Evolutionary conservation across 768 basidiomycete species (phyloP), one percentile per base, ranked within the genome.

Genomic region (Basidioascus undulatus): DNA sequence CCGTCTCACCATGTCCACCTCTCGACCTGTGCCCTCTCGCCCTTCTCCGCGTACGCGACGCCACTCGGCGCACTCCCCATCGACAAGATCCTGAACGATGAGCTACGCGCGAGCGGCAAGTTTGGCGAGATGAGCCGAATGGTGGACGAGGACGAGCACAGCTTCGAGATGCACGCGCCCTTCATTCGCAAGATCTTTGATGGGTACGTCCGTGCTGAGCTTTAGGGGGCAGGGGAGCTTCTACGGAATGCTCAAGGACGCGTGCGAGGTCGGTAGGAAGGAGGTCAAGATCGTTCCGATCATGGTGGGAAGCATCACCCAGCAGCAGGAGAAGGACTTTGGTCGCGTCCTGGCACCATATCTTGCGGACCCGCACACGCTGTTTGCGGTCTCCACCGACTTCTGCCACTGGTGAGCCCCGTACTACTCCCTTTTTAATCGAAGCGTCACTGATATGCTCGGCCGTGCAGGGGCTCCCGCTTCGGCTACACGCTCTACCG

Each of bases 101-200:
- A 79, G 49, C 64, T 89, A 18, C 60, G 62, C 23, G 59, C 57
- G 3, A 78, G 77, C 0, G 71, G 71, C 2, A 59, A 71, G 40
- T 96, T 96, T 49, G 64, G 67, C 28, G 60, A 64, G 9, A 74
- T 98, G 70, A 61, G 60, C 15, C 48, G 65, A 3, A 51, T 60
- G 2, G 72, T 71, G 2, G 92, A 98, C 53, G 84, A 86, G 58
- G 81, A 76, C 23, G 92, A 98, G 52, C 92, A 98, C 56, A 87
- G 82, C 53, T 71, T 98, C 41, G 92, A 98, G 61, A 87, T 98
- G 82, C 87, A 96, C 52, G 67, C 96, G 15, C 86, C 89, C 5
- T 87, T 82, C 56, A 62, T 92, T 32, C 69, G 78, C 37, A 82
- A 82, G 56, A 60, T 76, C 10, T 92, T 89, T 45, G 66, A 79